phyloP scores from a whole-genome alignment of 345 rosid species.

The Geranium rotundifolium region DNA sequence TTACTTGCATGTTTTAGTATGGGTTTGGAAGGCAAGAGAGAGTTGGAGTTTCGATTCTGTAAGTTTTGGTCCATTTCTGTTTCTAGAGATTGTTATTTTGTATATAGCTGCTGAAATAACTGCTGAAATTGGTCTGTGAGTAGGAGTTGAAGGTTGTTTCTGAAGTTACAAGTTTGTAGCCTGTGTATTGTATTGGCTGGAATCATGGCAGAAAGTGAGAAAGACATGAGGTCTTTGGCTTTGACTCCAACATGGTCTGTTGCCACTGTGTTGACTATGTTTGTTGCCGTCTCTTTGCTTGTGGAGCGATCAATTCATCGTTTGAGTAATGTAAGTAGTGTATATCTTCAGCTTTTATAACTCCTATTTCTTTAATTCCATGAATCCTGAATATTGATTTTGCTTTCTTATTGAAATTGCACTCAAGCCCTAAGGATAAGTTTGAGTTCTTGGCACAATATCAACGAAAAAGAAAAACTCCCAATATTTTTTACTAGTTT shows the following conservation, averaged over 20 bases:
- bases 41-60: background rate
- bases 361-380: too few species aligned
- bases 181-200: conserved; percentile 4
- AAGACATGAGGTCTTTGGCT: conserved; percentile 64
- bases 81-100: background rate
- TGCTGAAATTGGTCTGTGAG: background rate
- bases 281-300: conserved; percentile 70
- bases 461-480: too few species aligned
- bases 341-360: too few species aligned
- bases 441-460: too few species aligned
- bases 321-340: conserved; percentile 52
- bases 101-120: too few species aligned
- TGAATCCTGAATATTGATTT: too few species aligned
- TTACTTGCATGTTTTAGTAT: too few species aligned
- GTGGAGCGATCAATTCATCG: conserved; percentile 85
- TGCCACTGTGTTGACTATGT: conserved; percentile 79
- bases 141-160: too few species aligned
- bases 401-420: background rate
- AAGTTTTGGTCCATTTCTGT: too few species aligned
- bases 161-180: background rate
- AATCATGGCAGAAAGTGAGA: conserved; percentile 18
- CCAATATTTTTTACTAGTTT: too few species aligned
- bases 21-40: background rate
- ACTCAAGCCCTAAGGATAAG: background rate
- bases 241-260: conserved; percentile 96